These are phyloP conservation scores for Saturnispora hagleri DNA, from an alignment of 805 yeast species.

Conservation along the genomic window DNA sequence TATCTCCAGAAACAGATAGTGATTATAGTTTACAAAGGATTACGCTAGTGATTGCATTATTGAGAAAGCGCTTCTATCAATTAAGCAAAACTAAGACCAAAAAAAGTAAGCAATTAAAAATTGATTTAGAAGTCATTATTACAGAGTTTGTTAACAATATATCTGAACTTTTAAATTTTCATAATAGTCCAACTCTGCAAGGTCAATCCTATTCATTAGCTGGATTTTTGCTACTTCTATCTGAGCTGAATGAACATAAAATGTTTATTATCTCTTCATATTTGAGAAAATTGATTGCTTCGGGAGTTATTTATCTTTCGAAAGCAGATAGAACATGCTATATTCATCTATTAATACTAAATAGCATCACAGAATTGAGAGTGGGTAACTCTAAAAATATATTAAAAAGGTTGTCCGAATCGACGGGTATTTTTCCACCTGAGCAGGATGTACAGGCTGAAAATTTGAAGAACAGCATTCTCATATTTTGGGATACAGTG, in stretches of 20 bases:
- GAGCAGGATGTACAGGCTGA: background rate
- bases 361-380: slow-evolving; percentile 47
- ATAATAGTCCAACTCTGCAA: slow-evolving; percentile 9
- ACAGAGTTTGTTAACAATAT: slow-evolving; percentile 26
- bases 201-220: slow-evolving; percentile 16
- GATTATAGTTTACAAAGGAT: slow-evolving; percentile 16
- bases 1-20: slow-evolving; percentile 11
- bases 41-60: slow-evolving; percentile 19
- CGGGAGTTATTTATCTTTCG: slow-evolving; percentile 66
- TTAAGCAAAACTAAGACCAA: slow-evolving; percentile 17
- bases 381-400: slow-evolving; percentile 30
- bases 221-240: slow-evolving; percentile 38
- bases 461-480: background rate
- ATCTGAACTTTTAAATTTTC: slow-evolving; percentile 22
- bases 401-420: slow-evolving; percentile 21
- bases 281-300: slow-evolving; percentile 70
- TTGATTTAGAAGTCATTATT: slow-evolving; percentile 26
- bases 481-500: slow-evolving; percentile 3
- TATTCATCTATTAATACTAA: slow-evolving; percentile 47
- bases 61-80: slow-evolving; percentile 18
- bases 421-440: slow-evolving; percentile 16
- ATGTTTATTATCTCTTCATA: slow-evolving; percentile 56
- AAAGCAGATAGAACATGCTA: slow-evolving; percentile 41
- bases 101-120: slow-evolving; percentile 19
- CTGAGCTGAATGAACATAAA: slow-evolving; percentile 38